A percentile compares a stretch with the other conserved stretches of the same genome.
Evolutionary conservation across 148 eudicot species (phyloP).

Genomic region (Nepenthes gracilis): DNA sequence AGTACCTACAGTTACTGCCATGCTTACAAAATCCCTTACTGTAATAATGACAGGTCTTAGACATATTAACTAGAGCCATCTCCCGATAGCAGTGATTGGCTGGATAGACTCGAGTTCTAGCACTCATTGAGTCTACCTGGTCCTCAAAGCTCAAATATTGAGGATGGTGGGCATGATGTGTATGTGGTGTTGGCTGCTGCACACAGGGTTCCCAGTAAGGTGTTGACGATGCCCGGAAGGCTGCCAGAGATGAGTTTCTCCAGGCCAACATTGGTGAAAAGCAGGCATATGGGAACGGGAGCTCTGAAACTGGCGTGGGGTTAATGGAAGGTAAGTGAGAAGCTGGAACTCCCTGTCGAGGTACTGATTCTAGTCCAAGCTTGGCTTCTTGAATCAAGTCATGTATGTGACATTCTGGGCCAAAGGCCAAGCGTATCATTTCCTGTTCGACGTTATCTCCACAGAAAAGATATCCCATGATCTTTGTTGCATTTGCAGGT

Average conservation of each 20-base stretch:
- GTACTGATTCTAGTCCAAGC: constrained; percentile 28
- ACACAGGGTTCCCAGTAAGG: constrained; percentile 34
- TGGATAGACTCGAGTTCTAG: constrained; percentile 13
- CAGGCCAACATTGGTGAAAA: constrained; percentile 28
- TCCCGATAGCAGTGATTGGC: constrained; percentile 31
- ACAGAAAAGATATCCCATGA: constrained; percentile 46
- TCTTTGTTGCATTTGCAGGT: constrained; percentile 46
- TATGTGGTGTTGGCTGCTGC: constrained; percentile 12
- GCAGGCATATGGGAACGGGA: constrained; percentile 19
- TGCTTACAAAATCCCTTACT: constrained; percentile 77
- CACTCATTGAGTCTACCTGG: constrained; percentile 23
- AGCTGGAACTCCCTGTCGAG: constrained; percentile 20
- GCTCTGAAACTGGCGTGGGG: constrained; percentile 17
- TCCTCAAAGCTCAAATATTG: constrained; percentile 32
- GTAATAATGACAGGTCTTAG: constrained; percentile 69
- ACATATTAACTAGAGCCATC: constrained; percentile 17
- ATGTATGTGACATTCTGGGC: constrained; percentile 26
- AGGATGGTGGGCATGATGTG: constrained; percentile 3
- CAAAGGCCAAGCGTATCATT: constrained; percentile 53
- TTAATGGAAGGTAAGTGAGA: constrained; percentile 11
- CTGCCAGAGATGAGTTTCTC: constrained; percentile 16
- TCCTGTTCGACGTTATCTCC: constrained; percentile 34
- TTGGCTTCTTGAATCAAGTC: not conserved
- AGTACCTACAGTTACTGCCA: constrained; percentile 63
- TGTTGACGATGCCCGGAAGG: constrained; percentile 10